phyloP scores from a whole-genome alignment of 257 asterid species.

The Primulina eburnea region DNA sequence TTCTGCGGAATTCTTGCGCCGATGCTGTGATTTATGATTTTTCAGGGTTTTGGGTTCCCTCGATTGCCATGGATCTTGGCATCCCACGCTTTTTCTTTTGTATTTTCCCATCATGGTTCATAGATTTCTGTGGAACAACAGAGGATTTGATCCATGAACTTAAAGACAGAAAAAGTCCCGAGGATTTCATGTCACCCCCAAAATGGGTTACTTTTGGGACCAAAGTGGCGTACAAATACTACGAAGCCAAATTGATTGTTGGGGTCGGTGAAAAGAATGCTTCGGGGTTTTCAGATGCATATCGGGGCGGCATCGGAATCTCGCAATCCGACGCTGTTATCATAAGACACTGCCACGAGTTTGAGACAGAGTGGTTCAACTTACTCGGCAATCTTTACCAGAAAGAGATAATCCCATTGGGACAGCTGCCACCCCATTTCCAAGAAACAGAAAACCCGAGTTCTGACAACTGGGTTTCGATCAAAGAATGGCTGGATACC shows the following conservation, averaged over 20 bases:
- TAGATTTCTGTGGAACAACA: not conserved
- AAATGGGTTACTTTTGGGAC: slow-evolving; percentile 32
- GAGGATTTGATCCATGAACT: not conserved
- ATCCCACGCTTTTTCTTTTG: not conserved
- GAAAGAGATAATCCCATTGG: slow-evolving; percentile 29
- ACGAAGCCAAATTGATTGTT: slow-evolving; percentile 9
- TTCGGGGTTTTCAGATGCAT: slow-evolving; percentile 3
- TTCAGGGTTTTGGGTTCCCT: slow-evolving; percentile 25
- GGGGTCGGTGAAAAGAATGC: not conserved
- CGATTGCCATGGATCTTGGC: not conserved
- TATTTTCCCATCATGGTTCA: not conserved
- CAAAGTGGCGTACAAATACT: not conserved
- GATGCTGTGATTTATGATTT: slow-evolving; percentile 35
- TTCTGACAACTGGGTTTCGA: slow-evolving; percentile 18
- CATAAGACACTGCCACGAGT: slow-evolving; percentile 28
- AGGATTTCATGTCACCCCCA: slow-evolving; percentile 24
- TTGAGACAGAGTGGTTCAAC: slow-evolving; percentile 34
- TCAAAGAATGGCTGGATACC: slow-evolving; percentile 32
- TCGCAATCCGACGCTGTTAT: not conserved
- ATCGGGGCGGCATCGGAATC: not conserved
- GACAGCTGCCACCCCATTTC: slow-evolving; percentile 21
- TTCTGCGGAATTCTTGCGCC: slow-evolving; percentile 19
- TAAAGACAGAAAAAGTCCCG: not conserved
- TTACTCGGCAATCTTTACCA: slow-evolving; percentile 20
- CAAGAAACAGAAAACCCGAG: not conserved